Evolutionary conservation across 257 asterid genomes (phyloP).

Genomic region (Capsicum baccatum): DNA sequence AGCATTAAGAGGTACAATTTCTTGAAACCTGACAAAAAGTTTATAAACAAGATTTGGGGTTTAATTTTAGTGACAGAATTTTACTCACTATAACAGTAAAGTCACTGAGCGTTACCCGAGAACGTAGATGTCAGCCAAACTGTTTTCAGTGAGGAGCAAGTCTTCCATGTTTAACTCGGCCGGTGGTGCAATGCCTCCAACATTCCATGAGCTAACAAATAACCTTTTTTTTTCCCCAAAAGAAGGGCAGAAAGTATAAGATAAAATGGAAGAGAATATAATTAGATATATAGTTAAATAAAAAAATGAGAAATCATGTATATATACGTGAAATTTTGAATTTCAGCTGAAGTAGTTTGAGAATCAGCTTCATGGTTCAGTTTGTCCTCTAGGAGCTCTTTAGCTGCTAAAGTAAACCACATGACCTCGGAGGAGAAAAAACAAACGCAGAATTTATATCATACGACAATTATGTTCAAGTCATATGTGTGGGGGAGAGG

Average conservation of each 20-base stretch:
- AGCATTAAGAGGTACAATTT: constrained; percentile 67
- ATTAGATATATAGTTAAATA: not conserved
- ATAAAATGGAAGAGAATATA: constrained; percentile 24
- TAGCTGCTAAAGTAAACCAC: constrained; percentile 40
- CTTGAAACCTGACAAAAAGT: constrained; percentile 62
- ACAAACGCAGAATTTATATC: not conserved
- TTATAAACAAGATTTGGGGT: not conserved
- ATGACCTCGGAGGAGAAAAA: constrained; percentile 26
- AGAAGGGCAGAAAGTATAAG: constrained; percentile 11
- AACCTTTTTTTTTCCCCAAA: constrained; percentile 45
- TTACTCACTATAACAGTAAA: not conserved
- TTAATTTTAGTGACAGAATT: not conserved
- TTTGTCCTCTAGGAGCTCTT: constrained; percentile 33
- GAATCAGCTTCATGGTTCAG: constrained; percentile 26
- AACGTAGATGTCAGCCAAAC: constrained; percentile 62
- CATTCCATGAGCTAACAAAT: constrained; percentile 72
- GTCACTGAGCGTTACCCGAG: constrained; percentile 51
- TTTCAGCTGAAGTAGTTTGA: constrained; percentile 31
- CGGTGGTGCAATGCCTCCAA: constrained; percentile 67
- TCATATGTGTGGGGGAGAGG: not conserved
- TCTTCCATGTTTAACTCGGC: constrained; percentile 52
- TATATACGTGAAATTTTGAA: constrained; percentile 38
- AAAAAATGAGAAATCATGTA: constrained; percentile 27
- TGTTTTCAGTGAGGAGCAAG: constrained; percentile 46
- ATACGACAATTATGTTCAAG: not conserved